These are phyloP conservation scores for Beverwykella pulmonaria DNA, from an alignment of 495 filamentous ascomycete species.

Conservation along the genomic window DNA sequence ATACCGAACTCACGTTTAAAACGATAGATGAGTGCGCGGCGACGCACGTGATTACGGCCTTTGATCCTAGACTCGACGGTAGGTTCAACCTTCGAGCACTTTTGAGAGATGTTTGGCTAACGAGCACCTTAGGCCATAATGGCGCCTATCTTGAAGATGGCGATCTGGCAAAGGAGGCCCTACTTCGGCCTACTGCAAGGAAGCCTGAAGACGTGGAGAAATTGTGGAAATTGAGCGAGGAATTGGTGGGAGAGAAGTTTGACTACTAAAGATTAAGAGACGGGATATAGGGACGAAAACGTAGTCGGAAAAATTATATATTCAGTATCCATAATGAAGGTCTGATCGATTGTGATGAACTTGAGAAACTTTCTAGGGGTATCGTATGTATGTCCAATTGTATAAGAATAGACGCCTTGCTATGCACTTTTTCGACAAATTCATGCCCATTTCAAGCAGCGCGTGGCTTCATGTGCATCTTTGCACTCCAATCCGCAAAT, in stretches of 20 bases:
- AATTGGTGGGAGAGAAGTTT: constrained; percentile 24
- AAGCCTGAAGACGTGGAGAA: constrained; percentile 23
- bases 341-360: no score
- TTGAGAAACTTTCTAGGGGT: no score
- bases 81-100: neutral
- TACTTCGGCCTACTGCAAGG: constrained; percentile 4
- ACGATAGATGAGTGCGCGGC: constrained; percentile 27
- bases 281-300: neutral
- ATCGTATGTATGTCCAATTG: no score
- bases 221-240: constrained; percentile 32
- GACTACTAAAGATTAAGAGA: constrained; percentile 12
- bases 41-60: constrained; percentile 33
- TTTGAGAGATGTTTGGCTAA: neutral
- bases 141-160: constrained; percentile 26
- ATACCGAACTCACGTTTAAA: constrained; percentile 6
- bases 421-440: neutral
- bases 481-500: constrained; percentile 85
- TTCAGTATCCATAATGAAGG: no score
- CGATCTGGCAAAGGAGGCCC: neutral
- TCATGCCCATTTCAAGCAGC: constrained; percentile 58
- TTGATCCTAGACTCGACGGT: constrained; percentile 30
- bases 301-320: no score
- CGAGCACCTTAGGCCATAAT: neutral
- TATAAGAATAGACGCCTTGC: neutral
- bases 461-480: constrained; percentile 73